Percentiles rank a stretch among this genome's conserved stretches.
Evolutionary conservation across 306 rosid species (phyloP).

Genomic region (Quercus gilva): DNA sequence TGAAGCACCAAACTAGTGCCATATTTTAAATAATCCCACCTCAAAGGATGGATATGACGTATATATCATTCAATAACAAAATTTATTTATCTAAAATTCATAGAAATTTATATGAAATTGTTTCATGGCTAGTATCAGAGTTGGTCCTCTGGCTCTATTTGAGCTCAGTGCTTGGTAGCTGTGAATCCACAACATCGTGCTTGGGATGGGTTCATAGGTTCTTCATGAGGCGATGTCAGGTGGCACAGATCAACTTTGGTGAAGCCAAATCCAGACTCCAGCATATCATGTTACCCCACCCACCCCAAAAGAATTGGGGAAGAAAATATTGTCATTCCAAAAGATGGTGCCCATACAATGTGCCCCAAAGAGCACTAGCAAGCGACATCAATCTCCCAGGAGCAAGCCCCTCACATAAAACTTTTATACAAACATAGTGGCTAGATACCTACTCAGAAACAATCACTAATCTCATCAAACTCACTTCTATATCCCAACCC

Average conservation of each 20-base stretch:
- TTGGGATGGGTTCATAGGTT: background rate
- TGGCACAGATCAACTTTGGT: background rate
- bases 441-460: background rate
- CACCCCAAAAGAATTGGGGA: background rate
- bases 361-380: background rate
- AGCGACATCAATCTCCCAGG: background rate
- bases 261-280: background rate
- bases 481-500: too few species aligned
- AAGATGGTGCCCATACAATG: background rate
- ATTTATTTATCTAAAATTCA: background rate
- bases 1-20: constrained; percentile 8
- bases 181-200: background rate
- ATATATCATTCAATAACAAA: background rate
- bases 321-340: background rate
- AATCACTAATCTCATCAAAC: background rate
- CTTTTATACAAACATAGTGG: background rate
- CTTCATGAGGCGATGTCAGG: background rate
- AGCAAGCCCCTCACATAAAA: background rate
- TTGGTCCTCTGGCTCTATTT: background rate
- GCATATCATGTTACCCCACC: background rate
- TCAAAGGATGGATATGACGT: background rate
- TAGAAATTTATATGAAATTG: background rate
- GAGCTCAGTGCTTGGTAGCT: background rate
- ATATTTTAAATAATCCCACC: constrained; percentile 13
- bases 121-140: background rate